These are phyloP conservation scores for Sesbania bispinosa DNA, from an alignment of 306 rosid species.

Conservation along the genomic window DNA sequence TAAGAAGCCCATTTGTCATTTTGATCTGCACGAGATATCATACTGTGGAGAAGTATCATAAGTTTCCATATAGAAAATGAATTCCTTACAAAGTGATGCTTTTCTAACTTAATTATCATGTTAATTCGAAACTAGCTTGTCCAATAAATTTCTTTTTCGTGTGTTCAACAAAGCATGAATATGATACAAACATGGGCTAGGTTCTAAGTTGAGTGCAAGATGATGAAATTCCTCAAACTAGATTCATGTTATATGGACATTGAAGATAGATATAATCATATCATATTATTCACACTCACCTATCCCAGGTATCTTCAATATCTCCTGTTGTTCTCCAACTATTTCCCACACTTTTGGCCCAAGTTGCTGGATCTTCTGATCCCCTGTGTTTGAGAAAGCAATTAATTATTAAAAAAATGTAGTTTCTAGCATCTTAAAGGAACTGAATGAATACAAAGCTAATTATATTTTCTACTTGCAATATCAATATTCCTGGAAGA, in stretches of 20 bases:
- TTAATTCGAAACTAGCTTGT: neutral
- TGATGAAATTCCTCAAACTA: constrained; percentile 6
- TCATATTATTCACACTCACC: constrained; percentile 33
- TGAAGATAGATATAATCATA: neutral
- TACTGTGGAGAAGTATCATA: constrained; percentile 29
- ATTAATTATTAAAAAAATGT: neutral
- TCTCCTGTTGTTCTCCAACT: constrained; percentile 90
- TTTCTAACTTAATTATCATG: neutral
- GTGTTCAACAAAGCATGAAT: constrained; percentile 1
- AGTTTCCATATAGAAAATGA: neutral
- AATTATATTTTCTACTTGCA: neutral
- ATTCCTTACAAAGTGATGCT: neutral
- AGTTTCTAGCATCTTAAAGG: neutral
- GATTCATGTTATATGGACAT: neutral
- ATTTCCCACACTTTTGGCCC: constrained; percentile 64
- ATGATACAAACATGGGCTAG: neutral
- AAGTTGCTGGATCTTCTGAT: constrained; percentile 59
- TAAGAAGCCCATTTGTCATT: constrained; percentile 76
- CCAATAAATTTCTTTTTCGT: neutral
- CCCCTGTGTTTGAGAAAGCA: constrained; percentile 53
- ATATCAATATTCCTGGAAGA: neutral
- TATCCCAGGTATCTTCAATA: constrained; percentile 61
- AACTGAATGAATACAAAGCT: neutral
- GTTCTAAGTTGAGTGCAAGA: constrained; percentile 1
- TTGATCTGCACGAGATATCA: constrained; percentile 58